These are phyloP conservation scores for Tolypocladium ovalisporum DNA, from an alignment of 2,329 filamentous ascomycete species.

Conservation along the genomic window DNA sequence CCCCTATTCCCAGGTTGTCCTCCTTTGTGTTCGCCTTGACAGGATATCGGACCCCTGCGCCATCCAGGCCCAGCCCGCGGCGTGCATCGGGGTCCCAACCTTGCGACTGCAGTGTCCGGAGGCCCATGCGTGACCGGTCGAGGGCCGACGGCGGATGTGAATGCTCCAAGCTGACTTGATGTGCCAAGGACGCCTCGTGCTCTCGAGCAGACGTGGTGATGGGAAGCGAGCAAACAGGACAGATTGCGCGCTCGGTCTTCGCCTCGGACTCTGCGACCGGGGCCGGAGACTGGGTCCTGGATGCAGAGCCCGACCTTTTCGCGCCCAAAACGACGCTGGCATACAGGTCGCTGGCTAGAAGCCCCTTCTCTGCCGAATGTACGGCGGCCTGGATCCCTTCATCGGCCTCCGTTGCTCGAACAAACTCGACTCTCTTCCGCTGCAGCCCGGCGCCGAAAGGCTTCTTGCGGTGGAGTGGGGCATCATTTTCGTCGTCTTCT, in stretches of 20 bases:
- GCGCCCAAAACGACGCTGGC: constrained; percentile 54
- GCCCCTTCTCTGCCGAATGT: constrained; percentile 8
- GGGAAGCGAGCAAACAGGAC: constrained; percentile 24
- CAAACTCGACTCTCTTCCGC: constrained; percentile 43
- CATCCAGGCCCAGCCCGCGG: constrained; percentile 57
- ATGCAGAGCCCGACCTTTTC: constrained; percentile 5
- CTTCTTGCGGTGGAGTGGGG: constrained; percentile 41
- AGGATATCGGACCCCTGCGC: constrained; percentile 65
- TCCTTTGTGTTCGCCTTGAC: constrained; percentile 63
- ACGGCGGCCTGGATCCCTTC: constrained; percentile 15
- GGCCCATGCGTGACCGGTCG: constrained; percentile 58
- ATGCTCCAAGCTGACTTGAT: constrained; percentile 59
- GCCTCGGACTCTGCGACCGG: background rate
- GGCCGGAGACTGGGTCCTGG: constrained; percentile 5
- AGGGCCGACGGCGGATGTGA: constrained; percentile 63
- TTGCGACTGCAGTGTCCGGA: constrained; percentile 52
- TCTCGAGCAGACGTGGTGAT: constrained; percentile 18
- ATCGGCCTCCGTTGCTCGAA: constrained; percentile 36
- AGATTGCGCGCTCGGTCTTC: constrained; percentile 11
- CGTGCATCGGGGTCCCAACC: constrained; percentile 69
- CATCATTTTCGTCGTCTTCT: constrained; percentile 17
- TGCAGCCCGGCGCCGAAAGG: constrained; percentile 47
- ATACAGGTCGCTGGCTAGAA: constrained; percentile 47
- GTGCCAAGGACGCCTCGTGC: constrained; percentile 55
- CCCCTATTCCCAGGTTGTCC: constrained; percentile 64